A percentile compares a stretch with the other conserved stretches of the same genome.
Evolutionary conservation across 805 yeast species (phyloP).

Genomic region (Ogataea methanolica): DNA sequence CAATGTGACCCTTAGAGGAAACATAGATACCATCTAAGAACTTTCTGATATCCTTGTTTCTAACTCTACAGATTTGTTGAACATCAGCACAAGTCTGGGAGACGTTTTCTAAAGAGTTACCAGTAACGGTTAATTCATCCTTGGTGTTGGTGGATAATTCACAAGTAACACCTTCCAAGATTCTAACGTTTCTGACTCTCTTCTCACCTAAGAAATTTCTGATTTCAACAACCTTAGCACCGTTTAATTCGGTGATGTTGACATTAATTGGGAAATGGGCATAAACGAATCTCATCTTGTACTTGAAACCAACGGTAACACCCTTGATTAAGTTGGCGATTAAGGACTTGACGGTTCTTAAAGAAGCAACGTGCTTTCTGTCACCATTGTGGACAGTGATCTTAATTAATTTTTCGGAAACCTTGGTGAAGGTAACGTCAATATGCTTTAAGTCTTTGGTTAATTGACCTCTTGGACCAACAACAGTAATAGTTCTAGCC

Average conservation of each 20-base stretch:
- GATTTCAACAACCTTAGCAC: slow-evolving; percentile 77
- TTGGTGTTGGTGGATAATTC: slow-evolving; percentile 79
- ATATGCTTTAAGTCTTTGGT: slow-evolving; percentile 90
- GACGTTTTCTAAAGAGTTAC: slow-evolving; percentile 96
- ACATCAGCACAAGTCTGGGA: slow-evolving; percentile 98
- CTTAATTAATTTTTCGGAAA: slow-evolving; percentile 68
- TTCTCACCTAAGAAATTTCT: slow-evolving; percentile 99
- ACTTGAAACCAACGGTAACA: slow-evolving; percentile 98
- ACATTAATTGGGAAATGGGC: slow-evolving; percentile 99
- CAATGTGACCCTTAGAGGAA: slow-evolving; percentile 88
- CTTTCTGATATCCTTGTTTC: slow-evolving; percentile 99
- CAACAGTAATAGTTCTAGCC: slow-evolving; percentile 84
- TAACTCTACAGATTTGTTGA: slow-evolving; percentile 96
- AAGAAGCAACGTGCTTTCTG: slow-evolving; percentile 99
- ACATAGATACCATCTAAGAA: slow-evolving; percentile 99
- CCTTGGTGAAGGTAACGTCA: slow-evolving; percentile 87
- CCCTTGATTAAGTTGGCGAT: slow-evolving; percentile 93
- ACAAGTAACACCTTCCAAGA: slow-evolving; percentile 85
- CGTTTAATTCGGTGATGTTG: slow-evolving; percentile 79
- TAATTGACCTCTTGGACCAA: slow-evolving; percentile 97
- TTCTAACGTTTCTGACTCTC: slow-evolving; percentile 84
- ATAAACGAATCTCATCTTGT: slow-evolving; percentile 99
- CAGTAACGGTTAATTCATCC: slow-evolving; percentile 90
- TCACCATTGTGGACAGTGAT: slow-evolving; percentile 97
- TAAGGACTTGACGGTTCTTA: slow-evolving; percentile 97